Percentiles rank a stretch among this genome's conserved stretches.
Conservation (phyloP, 208 protist species). For the Acanthamoeba rhysodes region DNA sequence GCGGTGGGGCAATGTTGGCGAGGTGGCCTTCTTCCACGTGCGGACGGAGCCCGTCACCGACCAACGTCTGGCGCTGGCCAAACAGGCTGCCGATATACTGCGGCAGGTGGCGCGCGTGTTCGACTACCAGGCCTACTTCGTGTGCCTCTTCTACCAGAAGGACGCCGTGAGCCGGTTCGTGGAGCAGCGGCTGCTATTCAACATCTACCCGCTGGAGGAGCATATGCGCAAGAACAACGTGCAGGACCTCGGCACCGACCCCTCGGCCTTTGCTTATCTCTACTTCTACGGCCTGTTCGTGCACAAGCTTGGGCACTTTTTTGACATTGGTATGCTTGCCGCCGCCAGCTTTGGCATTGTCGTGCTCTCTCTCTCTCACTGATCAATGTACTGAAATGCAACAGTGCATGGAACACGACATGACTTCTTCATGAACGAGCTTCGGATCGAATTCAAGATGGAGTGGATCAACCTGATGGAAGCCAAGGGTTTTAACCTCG, state of each 20-base stretch:
- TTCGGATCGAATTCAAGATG: slow-evolving; percentile 71
- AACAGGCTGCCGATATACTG: slow-evolving; percentile 14
- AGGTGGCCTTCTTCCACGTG: slow-evolving; percentile 68
- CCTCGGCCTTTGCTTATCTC: slow-evolving; percentile 46
- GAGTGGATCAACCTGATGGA: slow-evolving; percentile 59
- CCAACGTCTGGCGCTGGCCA: slow-evolving; percentile 25
- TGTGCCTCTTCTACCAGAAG: slow-evolving; percentile 70
- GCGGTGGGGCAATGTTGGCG: slow-evolving; percentile 57
- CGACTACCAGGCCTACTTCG: slow-evolving; percentile 65
- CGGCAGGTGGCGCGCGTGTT: slow-evolving; percentile 27
- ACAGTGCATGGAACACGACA: slow-evolving; percentile 64
- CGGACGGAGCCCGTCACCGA: slow-evolving; percentile 61
- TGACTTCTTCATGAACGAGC: slow-evolving; percentile 63
- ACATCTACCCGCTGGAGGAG: background rate
- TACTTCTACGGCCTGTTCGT: slow-evolving; percentile 73
- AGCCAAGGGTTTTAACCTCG: slow-evolving; percentile 29
- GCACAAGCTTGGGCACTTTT: slow-evolving; percentile 68
- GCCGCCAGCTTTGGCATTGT: no score
- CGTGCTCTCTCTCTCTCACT: background rate
- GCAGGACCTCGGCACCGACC: background rate
- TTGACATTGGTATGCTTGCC: slow-evolving; percentile 16
- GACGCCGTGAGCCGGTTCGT: slow-evolving; percentile 51
- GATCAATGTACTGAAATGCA: background rate
- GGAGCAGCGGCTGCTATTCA: slow-evolving; percentile 59
- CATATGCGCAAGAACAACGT: background rate